phyloP scores from a whole-genome alignment of 1,139 yeast species.

The Casaregolazyma lundiana region DNA sequence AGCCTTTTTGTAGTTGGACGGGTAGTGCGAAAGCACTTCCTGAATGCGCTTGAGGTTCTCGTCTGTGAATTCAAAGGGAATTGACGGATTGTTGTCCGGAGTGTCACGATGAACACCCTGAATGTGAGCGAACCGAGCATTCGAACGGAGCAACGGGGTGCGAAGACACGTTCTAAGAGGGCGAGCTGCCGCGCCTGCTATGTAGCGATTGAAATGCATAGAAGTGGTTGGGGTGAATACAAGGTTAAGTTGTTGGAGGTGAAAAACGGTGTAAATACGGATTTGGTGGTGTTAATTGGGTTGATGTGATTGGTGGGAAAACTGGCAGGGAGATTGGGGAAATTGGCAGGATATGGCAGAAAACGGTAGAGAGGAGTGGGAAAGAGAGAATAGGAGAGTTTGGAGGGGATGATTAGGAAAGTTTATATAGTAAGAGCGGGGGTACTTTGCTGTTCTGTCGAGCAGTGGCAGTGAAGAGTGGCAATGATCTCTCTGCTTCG shows the following conservation, averaged over 20 bases:
- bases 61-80: slow-evolving; percentile 70
- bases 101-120: slow-evolving; percentile 69
- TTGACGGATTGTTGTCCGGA: slow-evolving; percentile 58
- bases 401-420: no score
- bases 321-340: no score
- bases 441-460: no score
- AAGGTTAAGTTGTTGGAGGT: not conserved
- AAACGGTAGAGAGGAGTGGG: no score
- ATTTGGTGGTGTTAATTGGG: not conserved
- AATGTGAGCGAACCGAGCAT: slow-evolving; percentile 11
- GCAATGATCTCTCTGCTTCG: no score
- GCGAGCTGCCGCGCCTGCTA: not conserved
- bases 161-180: not conserved
- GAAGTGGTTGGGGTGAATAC: not conserved
- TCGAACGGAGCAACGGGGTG: not conserved
- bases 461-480: no score
- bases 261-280: not conserved
- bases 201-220: not conserved
- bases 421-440: no score
- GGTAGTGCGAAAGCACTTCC: slow-evolving; percentile 72
- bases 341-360: no score
- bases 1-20: slow-evolving; percentile 80
- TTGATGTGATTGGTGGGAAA: slow-evolving; percentile 4
- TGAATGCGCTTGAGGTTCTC: slow-evolving; percentile 68
- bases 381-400: no score